Evolutionary conservation across 306 rosid genomes (phyloP), one percentile per base, ranked within the genome.

Genomic region (Abrus precatorius): DNA sequence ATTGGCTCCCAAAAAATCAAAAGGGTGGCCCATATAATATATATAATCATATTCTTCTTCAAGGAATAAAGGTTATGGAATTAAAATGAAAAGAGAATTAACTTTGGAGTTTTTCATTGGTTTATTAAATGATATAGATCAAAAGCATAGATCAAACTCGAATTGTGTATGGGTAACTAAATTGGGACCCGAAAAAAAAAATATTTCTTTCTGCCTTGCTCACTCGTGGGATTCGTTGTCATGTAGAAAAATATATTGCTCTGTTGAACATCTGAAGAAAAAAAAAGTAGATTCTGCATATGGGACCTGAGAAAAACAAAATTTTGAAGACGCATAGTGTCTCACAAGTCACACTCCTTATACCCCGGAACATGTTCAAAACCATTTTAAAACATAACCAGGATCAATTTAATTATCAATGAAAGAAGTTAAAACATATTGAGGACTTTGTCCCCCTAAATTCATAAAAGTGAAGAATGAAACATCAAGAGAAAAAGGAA

Each of bases 221-320:
- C 73, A 79, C 76, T 70, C 53, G 59, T 49, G 48, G 74, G 68
- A 49, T 80, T 84, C 36, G 36, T 20, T 68, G 82, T 13, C 53
- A 78, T 56, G 59, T 40, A 78, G 72, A 78, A 68, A 69, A 79
- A 50, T 10, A 32, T 12, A 27, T 9, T 69, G 82, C 65, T 32
- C 78, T 49, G 61, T 72, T 53, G 59, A 60, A 50, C 56, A 38
- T 5, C 47, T 7, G 79, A 55, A 20, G 54, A 13, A 41, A 33
- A 12, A 32, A 65, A 69, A 9, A 66, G 20, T 20, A 20, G 53
- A 72, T 48, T 72, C 59, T 73, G 76, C 29, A 60, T 71, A 77
- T 38, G 36, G 10, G 48, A 61, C 48, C 10, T 59, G 57, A 69
- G 53, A 61, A 53, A 50, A 77, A 60, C 65, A 28, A 45, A 60